Evolutionary conservation across 2,329 filamentous ascomycete species (phyloP).

Genomic region (Colletotrichum sp.): DNA sequence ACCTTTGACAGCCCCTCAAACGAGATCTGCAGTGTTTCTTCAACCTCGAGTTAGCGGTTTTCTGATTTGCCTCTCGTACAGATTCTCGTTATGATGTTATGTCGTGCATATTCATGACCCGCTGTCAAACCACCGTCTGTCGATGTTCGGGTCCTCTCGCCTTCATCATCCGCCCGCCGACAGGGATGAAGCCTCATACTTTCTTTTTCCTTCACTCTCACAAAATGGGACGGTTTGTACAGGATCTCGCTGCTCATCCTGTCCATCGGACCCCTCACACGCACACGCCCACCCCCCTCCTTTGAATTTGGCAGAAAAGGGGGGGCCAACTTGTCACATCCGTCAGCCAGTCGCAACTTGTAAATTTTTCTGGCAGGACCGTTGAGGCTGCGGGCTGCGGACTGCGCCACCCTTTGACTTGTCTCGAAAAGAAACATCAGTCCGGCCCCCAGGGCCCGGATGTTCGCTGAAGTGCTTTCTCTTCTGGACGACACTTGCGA

Average conservation of each 20-base stretch:
- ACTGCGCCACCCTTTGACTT: slow-evolving; percentile 14
- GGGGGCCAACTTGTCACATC: slow-evolving; percentile 15
- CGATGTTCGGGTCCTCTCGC: slow-evolving; percentile 10
- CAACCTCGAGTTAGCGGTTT: neutral
- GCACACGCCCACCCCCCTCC: neutral
- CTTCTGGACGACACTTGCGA: slow-evolving; percentile 19
- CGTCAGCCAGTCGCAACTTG: slow-evolving; percentile 19
- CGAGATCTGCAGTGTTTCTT: neutral
- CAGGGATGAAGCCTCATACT: neutral
- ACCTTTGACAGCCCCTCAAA: neutral
- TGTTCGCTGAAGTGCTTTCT: slow-evolving; percentile 3
- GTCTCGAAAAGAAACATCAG: slow-evolving; percentile 16
- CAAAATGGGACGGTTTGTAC: slow-evolving; percentile 2
- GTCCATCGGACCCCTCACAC: neutral
- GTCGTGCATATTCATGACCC: slow-evolving; percentile 12
- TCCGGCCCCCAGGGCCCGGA: neutral
- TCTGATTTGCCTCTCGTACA: slow-evolving; percentile 4
- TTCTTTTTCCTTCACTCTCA: neutral
- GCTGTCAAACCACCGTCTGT: slow-evolving; percentile 18
- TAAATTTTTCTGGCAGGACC: slow-evolving; percentile 8
- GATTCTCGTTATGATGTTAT: slow-evolving; percentile 9
- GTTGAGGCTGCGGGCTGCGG: slow-evolving; percentile 3
- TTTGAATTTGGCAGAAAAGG: slow-evolving; percentile 5
- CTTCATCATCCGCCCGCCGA: neutral
- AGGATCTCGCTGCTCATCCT: slow-evolving; percentile 15